Evolutionary conservation across 306 rosid genomes (phyloP).

Genomic region (Fagus crenata): DNA sequence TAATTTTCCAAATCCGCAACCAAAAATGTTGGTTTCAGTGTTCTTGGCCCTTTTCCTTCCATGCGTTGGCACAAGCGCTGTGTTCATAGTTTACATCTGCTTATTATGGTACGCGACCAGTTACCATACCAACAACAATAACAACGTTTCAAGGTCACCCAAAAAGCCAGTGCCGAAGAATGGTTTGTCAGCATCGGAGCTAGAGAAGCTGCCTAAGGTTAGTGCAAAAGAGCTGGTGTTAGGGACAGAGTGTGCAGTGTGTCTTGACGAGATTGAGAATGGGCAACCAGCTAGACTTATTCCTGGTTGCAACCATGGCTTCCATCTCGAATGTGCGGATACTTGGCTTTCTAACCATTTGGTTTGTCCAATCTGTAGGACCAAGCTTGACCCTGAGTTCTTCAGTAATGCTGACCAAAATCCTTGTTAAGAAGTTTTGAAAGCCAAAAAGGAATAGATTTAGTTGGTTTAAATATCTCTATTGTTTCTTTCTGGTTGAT

Average conservation of each 20-base stretch:
- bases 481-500: too few species aligned
- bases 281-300: slow-evolving; percentile 66
- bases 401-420: slow-evolving; percentile 28
- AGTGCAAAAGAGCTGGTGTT: slow-evolving; percentile 52
- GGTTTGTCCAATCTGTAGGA: slow-evolving; percentile 61
- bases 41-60: slow-evolving; percentile 62
- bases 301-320: slow-evolving; percentile 76
- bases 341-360: slow-evolving; percentile 72
- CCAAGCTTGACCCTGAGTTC: slow-evolving; percentile 46
- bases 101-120: slow-evolving; percentile 58
- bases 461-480: too few species aligned
- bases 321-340: slow-evolving; percentile 68
- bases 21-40: slow-evolving; percentile 47
- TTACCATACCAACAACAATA: neutral
- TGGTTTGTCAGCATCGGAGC: slow-evolving; percentile 54
- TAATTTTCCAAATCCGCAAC: neutral
- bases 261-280: slow-evolving; percentile 62
- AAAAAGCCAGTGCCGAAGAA: slow-evolving; percentile 35
- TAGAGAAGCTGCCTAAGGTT: slow-evolving; percentile 54
- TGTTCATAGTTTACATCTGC: slow-evolving; percentile 54
- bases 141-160: slow-evolving; percentile 23
- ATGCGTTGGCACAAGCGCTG: slow-evolving; percentile 49
- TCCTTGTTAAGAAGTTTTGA: slow-evolving; percentile 33
- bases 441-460: too few species aligned
- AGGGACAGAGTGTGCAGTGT: slow-evolving; percentile 66